Evolutionary conservation across 768 basidiomycete genomes (phyloP).

Genomic region (Tulasnella sp.): DNA sequence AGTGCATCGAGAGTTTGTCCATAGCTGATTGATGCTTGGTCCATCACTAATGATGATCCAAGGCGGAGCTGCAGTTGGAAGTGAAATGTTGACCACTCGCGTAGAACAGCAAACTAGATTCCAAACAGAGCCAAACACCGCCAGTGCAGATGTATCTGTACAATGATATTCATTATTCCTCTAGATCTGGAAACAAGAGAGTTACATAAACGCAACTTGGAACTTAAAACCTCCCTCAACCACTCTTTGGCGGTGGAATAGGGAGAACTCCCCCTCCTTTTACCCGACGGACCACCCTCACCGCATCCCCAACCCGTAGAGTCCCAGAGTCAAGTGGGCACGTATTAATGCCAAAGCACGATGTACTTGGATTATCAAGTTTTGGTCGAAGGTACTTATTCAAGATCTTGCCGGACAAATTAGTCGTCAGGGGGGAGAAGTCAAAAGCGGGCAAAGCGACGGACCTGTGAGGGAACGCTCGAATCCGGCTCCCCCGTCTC

Average conservation of each 20-base stretch:
- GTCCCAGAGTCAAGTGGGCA: constrained; percentile 50
- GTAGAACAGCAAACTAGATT: neutral
- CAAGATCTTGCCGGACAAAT: constrained; percentile 47
- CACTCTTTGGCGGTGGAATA: constrained; percentile 8
- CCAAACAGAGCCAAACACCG: neutral
- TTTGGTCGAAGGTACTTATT: constrained; percentile 70
- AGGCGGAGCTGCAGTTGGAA: neutral
- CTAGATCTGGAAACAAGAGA: too few species aligned
- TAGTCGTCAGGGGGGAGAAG: neutral
- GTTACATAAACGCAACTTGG: neutral
- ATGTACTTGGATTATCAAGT: constrained; percentile 44
- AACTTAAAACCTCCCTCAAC: neutral
- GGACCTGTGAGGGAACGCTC: constrained; percentile 55
- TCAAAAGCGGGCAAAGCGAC: neutral
- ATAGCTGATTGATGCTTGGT: neutral
- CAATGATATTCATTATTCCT: neutral
- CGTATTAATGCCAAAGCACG: constrained; percentile 68
- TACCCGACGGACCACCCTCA: constrained; percentile 39
- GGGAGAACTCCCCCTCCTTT: constrained; percentile 13
- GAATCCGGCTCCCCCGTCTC: constrained; percentile 60
- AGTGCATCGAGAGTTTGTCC: neutral
- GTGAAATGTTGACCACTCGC: constrained; percentile 1
- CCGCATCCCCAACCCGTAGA: constrained; percentile 57
- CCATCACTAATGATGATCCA: neutral
- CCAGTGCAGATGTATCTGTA: too few species aligned